These are phyloP conservation scores for Hymenoscyphus repandus DNA, from an alignment of 2,329 filamentous ascomycete genomes.

Conservation along the genomic window DNA sequence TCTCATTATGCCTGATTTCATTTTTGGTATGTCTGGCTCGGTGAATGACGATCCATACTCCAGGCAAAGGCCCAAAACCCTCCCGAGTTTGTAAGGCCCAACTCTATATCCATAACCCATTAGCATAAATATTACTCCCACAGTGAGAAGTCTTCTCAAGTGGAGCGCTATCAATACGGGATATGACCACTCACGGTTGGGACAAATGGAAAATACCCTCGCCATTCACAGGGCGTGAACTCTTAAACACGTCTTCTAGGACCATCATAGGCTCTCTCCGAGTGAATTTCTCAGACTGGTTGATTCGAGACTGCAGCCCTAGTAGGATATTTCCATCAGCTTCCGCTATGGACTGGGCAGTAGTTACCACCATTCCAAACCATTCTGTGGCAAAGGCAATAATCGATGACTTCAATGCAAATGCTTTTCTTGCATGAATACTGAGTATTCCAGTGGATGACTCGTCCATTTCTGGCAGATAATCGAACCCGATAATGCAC, in stretches of 20 bases:
- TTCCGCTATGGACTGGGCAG: conserved; percentile 3
- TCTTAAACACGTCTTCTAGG: conserved; percentile 14
- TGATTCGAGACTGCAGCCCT: conserved; percentile 14
- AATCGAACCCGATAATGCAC: conserved; percentile 20
- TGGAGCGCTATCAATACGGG: no score
- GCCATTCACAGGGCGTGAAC: neutral
- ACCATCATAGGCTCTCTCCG: conserved; percentile 16
- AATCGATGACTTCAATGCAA: conserved; percentile 16
- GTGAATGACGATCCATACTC: conserved; percentile 8
- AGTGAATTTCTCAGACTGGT: neutral
- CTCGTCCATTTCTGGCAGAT: conserved; percentile 11
- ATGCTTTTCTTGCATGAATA: conserved; percentile 9
- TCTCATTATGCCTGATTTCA: neutral
- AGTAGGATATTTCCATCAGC: conserved; percentile 12
- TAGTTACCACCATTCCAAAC: conserved; percentile 19
- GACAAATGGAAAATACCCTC: conserved; percentile 13
- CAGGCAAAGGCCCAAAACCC: conserved; percentile 12
- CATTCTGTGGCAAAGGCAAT: conserved; percentile 14
- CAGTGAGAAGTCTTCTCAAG: no score
- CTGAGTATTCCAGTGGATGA: conserved; percentile 10
- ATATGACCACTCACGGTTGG: conserved; percentile 15
- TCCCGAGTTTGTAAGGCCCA: conserved; percentile 20
- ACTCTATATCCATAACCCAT: conserved; percentile 8
- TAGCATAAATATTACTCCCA: no score
- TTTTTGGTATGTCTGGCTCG: neutral